Conservation (phyloP, 179 eudicot genomes). For the Gypsophila paniculata region DNA sequence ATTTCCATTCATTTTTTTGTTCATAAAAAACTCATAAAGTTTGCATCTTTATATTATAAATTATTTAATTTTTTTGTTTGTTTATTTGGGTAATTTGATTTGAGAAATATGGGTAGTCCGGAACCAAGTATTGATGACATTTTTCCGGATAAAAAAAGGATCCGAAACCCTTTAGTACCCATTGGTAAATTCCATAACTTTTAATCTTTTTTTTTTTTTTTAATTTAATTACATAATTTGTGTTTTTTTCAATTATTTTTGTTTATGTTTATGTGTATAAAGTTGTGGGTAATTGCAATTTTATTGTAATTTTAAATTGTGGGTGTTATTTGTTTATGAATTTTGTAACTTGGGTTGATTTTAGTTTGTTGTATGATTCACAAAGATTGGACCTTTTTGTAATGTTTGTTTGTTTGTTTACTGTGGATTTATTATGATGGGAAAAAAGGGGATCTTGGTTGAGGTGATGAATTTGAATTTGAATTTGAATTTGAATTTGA, state of each 20-base stretch:
- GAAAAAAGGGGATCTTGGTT: not conserved
- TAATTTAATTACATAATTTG: not conserved
- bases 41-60: not conserved
- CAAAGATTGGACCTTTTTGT: conserved; percentile 7
- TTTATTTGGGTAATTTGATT: not conserved
- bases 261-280: not conserved
- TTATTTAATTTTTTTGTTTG: not conserved
- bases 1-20: too few species aligned
- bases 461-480: too few species aligned
- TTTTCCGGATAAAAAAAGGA: conserved; percentile 47
- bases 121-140: conserved; percentile 17
- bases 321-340: not conserved
- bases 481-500: too few species aligned
- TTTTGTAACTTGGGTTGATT: not conserved
- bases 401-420: not conserved
- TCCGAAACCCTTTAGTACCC: conserved; percentile 57
- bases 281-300: not conserved
- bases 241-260: too few species aligned
- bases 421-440: not conserved
- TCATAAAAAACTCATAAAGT: not conserved
- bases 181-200: conserved; percentile 33
- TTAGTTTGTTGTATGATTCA: not conserved
- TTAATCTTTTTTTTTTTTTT: not conserved
- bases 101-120: conserved; percentile 8
- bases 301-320: not conserved